Conservation (phyloP, 2,329 filamentous ascomycete genomes). For the Hirsutella rhossiliensis region DNA sequence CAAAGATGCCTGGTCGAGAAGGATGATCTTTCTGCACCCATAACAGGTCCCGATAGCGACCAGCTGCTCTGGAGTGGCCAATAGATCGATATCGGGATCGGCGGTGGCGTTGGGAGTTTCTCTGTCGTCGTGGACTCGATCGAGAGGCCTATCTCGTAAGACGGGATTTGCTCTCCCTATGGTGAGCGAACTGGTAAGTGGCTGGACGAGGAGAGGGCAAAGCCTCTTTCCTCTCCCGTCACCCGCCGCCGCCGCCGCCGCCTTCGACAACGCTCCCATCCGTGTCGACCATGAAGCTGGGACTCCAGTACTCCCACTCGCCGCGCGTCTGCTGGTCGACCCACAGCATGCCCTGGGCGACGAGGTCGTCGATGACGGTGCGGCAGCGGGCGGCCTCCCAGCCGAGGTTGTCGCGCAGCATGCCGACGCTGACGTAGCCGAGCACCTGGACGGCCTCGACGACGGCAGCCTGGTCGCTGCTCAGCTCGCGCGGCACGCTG, state of each 20-base stretch:
- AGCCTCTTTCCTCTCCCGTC: not conserved
- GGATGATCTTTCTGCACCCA: too few species aligned
- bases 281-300: constrained; percentile 53
- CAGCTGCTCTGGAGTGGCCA: too few species aligned
- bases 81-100: too few species aligned
- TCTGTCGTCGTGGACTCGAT: not conserved
- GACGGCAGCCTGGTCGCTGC: constrained; percentile 84
- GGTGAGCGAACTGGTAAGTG: not conserved
- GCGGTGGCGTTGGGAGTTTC: not conserved
- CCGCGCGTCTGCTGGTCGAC: constrained; percentile 66
- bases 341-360: constrained; percentile 87
- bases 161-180: too few species aligned
- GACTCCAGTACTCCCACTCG: constrained; percentile 92
- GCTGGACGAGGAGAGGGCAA: not conserved
- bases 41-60: too few species aligned
- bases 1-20: too few species aligned
- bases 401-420: constrained; percentile 74
- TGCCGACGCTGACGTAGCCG: constrained; percentile 79
- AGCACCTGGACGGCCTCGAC: constrained; percentile 84
- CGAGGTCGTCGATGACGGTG: constrained; percentile 81
- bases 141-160: too few species aligned
- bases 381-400: constrained; percentile 80
- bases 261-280: constrained; percentile 8
- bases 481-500: constrained; percentile 88
- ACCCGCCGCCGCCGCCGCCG: constrained; percentile 5